Evolutionary conservation across 352 stramenopile species (phyloP), one percentile per base, ranked within the genome.

Genomic region (Phytophthora ohioensis): DNA sequence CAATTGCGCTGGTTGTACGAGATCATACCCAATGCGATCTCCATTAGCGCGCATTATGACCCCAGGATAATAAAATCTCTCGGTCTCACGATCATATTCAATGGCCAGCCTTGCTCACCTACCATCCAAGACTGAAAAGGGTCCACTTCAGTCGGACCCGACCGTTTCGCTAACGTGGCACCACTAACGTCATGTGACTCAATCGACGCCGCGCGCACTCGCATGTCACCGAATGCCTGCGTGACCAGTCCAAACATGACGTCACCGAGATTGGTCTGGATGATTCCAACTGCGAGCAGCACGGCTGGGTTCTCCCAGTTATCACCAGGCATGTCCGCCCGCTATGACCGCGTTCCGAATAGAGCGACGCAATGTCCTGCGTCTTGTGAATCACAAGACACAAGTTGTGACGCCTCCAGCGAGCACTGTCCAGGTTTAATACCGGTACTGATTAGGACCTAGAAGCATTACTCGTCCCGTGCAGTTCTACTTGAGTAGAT

Each of bases 71-170:
- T 34, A 7, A 85, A 82, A 56, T 82, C 73, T 30, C 77, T 68
- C 11, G 73, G 70, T 30, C 67, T 60, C 0, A 84, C 71, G 47
- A 84, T 57, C 36, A 64, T 54, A 27, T 42, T 73, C 12, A 76
- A 54, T 30, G 64, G 57, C 53, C 71, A 76, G 43, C 71, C 41
- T 36, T 84, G 75, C 36, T 80, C 64, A 11, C 78, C 73, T 10
- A 82, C 71, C 57, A 85, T 68, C 78, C 78, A 85, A 62, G 70
- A 79, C 27, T 73, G 71, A 60, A 82, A 82, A 17, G 78, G 70
- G 47, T 85, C 71, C 10, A 51, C 47, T 7, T 71, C 27, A 1
- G 53, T 75, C 10, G 78, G 78, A 0, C 67, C 71, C 12, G 78
- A 76, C 10, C 81, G 62, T 68, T 82, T 66, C 11, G 61, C 48